Evolutionary conservation across 495 filamentous ascomycete genomes (phyloP), one percentile per base, ranked within the genome.

Genomic region (Pseudevernia furfuracea): DNA sequence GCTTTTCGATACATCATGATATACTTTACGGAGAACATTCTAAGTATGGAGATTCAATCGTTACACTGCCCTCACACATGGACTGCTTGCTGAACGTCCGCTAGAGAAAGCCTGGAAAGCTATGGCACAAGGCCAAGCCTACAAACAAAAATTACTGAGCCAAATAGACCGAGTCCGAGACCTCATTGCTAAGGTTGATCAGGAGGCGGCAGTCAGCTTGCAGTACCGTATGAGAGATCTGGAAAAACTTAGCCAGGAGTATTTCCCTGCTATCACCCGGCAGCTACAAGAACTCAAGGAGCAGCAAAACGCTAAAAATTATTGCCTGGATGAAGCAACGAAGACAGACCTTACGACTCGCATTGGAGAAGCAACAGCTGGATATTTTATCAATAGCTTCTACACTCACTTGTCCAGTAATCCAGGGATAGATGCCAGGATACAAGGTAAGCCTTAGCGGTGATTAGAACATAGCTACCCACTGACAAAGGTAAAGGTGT

Each of bases 171-270:
- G 37, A 37, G 39, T 41, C 14, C 12, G 23, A 17, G 21, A 41
- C 15, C 23, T 59, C 9, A 39, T 39, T 58, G 28, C 1, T 7
- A 58, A 17, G 36, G 32, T 28, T 28, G 57, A 59, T n/a, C 36
- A 39, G 11, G 57, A 59, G 17, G 36, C 57, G 32, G 39, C 36
- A 4, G 19, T 59, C 19, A 39, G 57, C 36, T 43, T 19, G 23
- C 57, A 59, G 57, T 43, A 59, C 11, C 37, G 37, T 15, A 5
- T 59, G 37, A 59, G 28, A 59, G 57, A 59, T 21, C 38, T 58
- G 12, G 11, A 58, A 12, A 39, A 58, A 15, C 10, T 25, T 23
- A 25, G n/a, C 44, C 44, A 23, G 9, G 21, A 48, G n/a, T 25
- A 48, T 9, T 43, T 46, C 21, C 8, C n/a, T 0, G 4, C 46